Evolutionary conservation across 176 grass and related monocot genomes (phyloP).

Genomic region (Bolboschoenus planiculmis): DNA sequence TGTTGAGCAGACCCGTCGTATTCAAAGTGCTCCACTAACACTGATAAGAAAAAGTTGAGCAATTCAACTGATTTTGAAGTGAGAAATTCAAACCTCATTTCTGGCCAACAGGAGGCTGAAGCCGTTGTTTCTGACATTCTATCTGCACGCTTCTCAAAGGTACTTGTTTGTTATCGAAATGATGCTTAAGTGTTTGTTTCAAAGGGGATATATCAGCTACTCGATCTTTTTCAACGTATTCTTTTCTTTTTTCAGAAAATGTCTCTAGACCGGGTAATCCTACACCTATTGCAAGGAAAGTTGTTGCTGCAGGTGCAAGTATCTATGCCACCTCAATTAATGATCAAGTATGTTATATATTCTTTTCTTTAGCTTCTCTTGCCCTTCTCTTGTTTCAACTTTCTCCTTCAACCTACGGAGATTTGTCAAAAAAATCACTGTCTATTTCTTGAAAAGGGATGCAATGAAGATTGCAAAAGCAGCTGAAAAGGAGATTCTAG

Average conservation of each 20-base stretch:
- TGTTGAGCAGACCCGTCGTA: conserved; percentile 72
- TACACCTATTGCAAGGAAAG: conserved; percentile 74
- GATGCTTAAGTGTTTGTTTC: neutral
- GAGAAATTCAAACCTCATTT: conserved; percentile 38
- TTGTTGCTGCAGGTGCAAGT: conserved; percentile 74
- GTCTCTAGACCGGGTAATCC: conserved; percentile 59
- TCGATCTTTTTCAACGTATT: conserved; percentile 10
- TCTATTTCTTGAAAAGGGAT: conserved; percentile 44
- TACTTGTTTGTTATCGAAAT: conserved; percentile 22
- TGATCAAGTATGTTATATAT: conserved; percentile 49
- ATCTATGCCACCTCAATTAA: conserved; percentile 61
- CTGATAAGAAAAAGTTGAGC: conserved; percentile 18
- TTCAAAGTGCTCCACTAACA: conserved; percentile 20
- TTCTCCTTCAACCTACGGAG: neutral
- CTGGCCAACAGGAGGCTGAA: conserved; percentile 62
- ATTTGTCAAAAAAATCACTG: neutral
- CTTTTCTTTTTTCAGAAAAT: conserved; percentile 65
- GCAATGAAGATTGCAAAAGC: conserved; percentile 67
- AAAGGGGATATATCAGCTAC: neutral
- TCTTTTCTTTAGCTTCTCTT: neutral
- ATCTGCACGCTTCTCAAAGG: conserved; percentile 54
- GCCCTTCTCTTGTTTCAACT: neutral
- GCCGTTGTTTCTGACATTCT: conserved; percentile 64
- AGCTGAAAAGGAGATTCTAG: conserved; percentile 70
- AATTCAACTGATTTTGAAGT: conserved; percentile 17